These are phyloP conservation scores for Raddia guianensis DNA, from an alignment of 176 grass and related monocot species.

Conservation along the genomic window DNA sequence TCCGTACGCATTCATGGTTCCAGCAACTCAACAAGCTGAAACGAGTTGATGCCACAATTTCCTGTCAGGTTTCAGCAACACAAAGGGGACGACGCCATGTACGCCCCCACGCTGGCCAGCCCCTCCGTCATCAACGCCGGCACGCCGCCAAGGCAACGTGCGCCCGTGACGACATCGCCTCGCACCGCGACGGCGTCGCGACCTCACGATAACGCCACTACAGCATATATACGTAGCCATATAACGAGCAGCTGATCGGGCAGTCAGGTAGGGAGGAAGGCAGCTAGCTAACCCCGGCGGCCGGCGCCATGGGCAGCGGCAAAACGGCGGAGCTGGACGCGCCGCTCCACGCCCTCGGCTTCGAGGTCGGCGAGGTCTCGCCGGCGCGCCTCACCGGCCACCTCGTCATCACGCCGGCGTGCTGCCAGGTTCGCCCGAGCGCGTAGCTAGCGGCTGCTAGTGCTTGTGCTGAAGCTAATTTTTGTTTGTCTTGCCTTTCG, in stretches of 20 bases:
- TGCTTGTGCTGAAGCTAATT: not conserved
- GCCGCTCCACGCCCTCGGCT: slow-evolving; percentile 64
- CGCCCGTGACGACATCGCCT: too few relatives aligned
- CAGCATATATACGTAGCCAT: too few relatives aligned
- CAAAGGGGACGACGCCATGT: slow-evolving; percentile 59
- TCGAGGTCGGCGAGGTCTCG: slow-evolving; percentile 69
- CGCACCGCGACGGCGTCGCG: too few relatives aligned
- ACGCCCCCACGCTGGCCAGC: slow-evolving; percentile 88
- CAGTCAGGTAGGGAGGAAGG: too few relatives aligned
- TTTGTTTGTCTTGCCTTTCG: too few relatives aligned
- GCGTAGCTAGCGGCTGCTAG: not conserved
- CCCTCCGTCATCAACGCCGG: slow-evolving; percentile 78
- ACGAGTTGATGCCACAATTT: too few relatives aligned
- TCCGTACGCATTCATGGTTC: too few relatives aligned
- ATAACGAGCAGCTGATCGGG: too few relatives aligned
- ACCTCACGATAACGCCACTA: too few relatives aligned
- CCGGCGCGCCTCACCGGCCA: slow-evolving; percentile 55
- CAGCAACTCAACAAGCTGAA: too few relatives aligned
- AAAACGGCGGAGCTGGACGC: slow-evolving; percentile 59
- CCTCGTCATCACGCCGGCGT: slow-evolving; percentile 57
- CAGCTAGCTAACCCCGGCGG: too few relatives aligned
- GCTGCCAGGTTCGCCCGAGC: slow-evolving; percentile 63
- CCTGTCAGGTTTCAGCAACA: too few relatives aligned
- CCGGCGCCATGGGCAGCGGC: not conserved
- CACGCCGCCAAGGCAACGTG: slow-evolving; percentile 45